Evolutionary conservation across 208 protist species (phyloP).

Genomic region (Spongospora subterranea): DNA sequence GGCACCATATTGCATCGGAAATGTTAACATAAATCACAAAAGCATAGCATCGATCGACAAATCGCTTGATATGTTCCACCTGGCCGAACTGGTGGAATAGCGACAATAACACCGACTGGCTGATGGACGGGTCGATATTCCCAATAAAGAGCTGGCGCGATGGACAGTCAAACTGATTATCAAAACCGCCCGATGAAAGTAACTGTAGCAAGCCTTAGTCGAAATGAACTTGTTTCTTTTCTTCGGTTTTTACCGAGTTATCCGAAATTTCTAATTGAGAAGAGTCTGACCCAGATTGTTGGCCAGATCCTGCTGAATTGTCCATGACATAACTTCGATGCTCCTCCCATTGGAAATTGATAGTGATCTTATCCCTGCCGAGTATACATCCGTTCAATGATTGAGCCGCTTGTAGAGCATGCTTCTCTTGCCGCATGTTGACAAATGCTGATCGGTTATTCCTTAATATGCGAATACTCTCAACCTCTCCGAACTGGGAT

Average conservation of each 20-base stretch:
- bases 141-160: not conserved
- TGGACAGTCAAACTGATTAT: not conserved
- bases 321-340: not conserved
- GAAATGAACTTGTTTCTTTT: not conserved
- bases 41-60: not conserved
- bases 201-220: not conserved
- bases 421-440: not conserved
- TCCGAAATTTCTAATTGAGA: too few relatives aligned
- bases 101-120: not conserved
- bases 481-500: not conserved
- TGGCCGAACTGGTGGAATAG: not conserved
- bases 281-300: too few relatives aligned
- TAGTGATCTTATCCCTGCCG: not conserved
- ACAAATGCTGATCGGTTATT: not conserved
- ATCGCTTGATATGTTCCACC: not conserved
- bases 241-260: too few relatives aligned
- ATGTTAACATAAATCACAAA: not conserved
- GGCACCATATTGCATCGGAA: not conserved
- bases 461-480: not conserved
- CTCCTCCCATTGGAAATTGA: constrained; percentile 13
- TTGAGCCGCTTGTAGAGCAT: not conserved
- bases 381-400: not conserved
- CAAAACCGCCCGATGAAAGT: not conserved
- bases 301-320: not conserved
- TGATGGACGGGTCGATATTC: not conserved